Conservation (phyloP, 768 basidiomycete species). For the Rhizopogon vesiculosus region DNA sequence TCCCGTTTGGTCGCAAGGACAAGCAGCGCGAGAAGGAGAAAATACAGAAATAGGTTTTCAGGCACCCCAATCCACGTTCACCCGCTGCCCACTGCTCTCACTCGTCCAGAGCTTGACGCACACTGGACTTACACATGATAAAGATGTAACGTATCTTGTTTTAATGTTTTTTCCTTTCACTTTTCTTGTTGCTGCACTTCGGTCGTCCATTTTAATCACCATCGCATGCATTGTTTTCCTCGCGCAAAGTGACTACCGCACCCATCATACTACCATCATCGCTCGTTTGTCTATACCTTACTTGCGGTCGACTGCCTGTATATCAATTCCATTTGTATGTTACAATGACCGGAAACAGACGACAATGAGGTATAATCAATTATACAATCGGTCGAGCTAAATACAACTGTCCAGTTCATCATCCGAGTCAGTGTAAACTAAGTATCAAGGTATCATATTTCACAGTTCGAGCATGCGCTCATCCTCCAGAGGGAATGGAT, state of each 20-base stretch:
- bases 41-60: constrained; percentile 18
- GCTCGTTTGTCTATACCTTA: constrained; percentile 15
- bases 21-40: constrained; percentile 42
- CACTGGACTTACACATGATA: not conserved
- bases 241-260: constrained; percentile 7
- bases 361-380: not conserved
- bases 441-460: not conserved
- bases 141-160: constrained; percentile 6
- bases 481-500: constrained; percentile 24
- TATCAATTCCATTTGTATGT: not conserved
- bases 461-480: constrained; percentile 27
- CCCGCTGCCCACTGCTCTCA: not conserved
- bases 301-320: not conserved
- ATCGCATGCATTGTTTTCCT: not conserved
- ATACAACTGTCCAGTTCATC: not conserved
- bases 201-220: constrained; percentile 4
- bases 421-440: not conserved
- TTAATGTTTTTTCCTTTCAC: constrained; percentile 24
- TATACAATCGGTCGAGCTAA: not conserved
- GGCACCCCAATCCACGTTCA: not conserved
- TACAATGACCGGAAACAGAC: not conserved
- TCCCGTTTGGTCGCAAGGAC: constrained; percentile 52
- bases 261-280: constrained; percentile 9
- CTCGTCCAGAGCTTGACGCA: not conserved
- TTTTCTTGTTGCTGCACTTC: constrained; percentile 8